Conservation (phyloP, 2,329 filamentous ascomycete genomes). For the Sporothrix brasiliensis region DNA sequence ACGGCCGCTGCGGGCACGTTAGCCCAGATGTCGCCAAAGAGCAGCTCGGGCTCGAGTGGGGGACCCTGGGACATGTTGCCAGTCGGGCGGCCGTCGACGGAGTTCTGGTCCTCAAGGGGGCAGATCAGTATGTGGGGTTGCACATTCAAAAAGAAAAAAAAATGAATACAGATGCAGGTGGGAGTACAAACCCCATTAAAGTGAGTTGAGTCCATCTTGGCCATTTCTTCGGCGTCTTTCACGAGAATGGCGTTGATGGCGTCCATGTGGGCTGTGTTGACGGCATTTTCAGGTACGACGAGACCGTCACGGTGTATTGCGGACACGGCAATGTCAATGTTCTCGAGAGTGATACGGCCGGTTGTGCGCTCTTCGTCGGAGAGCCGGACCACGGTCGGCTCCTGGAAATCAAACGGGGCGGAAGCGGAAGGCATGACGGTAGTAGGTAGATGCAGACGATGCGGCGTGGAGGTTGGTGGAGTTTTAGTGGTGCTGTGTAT, state of each 20-base stretch:
- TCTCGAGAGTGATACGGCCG: not conserved
- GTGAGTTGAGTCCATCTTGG: slow-evolving; percentile 10
- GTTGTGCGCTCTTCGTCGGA: slow-evolving; percentile 15
- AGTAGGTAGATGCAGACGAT: not conserved
- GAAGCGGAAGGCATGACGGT: slow-evolving; percentile 6
- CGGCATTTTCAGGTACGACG: slow-evolving; percentile 16
- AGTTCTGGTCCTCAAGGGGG: not conserved
- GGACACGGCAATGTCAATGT: not conserved
- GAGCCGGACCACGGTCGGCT: slow-evolving; percentile 20
- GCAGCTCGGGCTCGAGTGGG: not conserved
- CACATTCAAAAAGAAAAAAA: no score
- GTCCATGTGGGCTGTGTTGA: slow-evolving; percentile 1
- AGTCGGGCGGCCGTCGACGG: slow-evolving; percentile 12
- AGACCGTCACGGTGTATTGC: slow-evolving; percentile 21
- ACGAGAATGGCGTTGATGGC: slow-evolving; percentile 10
- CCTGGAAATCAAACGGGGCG: not conserved
- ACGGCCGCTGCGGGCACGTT: not conserved
- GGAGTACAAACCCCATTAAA: not conserved
- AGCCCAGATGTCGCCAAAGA: slow-evolving; percentile 19
- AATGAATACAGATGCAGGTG: not conserved
- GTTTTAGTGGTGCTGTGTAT: not conserved
- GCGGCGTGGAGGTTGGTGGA: not conserved
- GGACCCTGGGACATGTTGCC: slow-evolving; percentile 24
- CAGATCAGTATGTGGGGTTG: not conserved
- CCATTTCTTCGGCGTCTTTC: slow-evolving; percentile 6